Conservation (phyloP, 345 rosid genomes). For the Camelina laxa region DNA sequence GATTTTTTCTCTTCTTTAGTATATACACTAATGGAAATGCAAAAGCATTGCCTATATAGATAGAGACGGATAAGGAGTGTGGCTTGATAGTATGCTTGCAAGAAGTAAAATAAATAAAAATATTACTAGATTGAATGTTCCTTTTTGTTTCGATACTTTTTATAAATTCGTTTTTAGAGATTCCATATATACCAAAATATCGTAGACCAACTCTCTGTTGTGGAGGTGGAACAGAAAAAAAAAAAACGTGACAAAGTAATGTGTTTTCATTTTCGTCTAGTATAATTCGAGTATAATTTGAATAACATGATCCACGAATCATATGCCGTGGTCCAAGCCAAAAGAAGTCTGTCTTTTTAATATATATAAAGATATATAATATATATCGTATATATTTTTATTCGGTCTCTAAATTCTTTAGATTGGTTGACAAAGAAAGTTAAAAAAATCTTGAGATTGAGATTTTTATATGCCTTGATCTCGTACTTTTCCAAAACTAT, state of each 20-base stretch:
- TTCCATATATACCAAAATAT: not conserved
- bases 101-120: not conserved
- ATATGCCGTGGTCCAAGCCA: slow-evolving; percentile 36
- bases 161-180: slow-evolving; percentile 4
- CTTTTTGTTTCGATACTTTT: not conserved
- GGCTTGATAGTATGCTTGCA: slow-evolving; percentile 7
- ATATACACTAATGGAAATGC: no score
- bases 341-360: no score
- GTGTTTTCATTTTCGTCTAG: not conserved
- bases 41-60: no score
- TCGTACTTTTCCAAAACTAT: not conserved
- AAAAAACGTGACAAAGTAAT: slow-evolving; percentile 32
- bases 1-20: no score
- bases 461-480: slow-evolving; percentile 11
- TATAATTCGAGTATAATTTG: slow-evolving; percentile 5
- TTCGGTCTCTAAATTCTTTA: not conserved
- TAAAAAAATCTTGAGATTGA: not conserved
- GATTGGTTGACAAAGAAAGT: no score
- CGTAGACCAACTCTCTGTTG: not conserved
- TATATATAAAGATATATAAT: no score
- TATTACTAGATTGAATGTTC: not conserved
- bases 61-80: not conserved
- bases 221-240: not conserved
- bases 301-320: slow-evolving; percentile 29
- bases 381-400: no score